Conservation (phyloP, 768 basidiomycete genomes). For the Filobasidium floriforme region DNA sequence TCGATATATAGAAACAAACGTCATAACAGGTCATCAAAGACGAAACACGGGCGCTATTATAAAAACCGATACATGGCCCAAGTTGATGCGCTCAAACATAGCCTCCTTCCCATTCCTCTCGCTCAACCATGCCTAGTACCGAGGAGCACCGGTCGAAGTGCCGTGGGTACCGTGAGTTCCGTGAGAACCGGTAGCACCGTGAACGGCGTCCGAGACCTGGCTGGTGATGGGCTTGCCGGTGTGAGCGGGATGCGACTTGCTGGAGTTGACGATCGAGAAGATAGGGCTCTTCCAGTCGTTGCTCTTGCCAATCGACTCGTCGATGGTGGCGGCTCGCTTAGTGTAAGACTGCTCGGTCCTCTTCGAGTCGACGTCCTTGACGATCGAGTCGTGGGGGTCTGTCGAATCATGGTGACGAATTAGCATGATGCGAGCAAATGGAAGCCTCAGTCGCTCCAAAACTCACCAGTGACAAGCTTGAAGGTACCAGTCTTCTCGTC, state of each 20-base stretch:
- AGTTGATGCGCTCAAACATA: not conserved
- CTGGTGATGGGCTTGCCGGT: conserved; percentile 36
- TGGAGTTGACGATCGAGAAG: conserved; percentile 41
- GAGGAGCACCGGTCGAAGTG: not conserved
- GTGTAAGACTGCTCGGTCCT: conserved; percentile 60
- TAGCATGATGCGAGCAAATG: conserved; percentile 54
- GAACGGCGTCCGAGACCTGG: conserved; percentile 8
- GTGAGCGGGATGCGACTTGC: conserved; percentile 36
- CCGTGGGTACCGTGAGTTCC: conserved; percentile 9
- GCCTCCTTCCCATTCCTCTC: too few relatives aligned
- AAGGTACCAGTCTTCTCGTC: conserved; percentile 35
- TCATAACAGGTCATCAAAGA: conserved; percentile 4
- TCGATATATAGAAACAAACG: conserved; percentile 1
- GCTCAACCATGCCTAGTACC: not conserved
- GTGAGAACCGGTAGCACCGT: conserved; percentile 11
- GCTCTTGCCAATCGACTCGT: conserved; percentile 49
- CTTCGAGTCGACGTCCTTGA: conserved; percentile 25
- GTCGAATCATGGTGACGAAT: conserved; percentile 47
- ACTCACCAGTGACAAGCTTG: conserved; percentile 28
- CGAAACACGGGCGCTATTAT: conserved; percentile 1
- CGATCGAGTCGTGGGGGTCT: conserved; percentile 51
- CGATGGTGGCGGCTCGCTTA: conserved; percentile 52
- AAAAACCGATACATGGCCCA: conserved; percentile 2
- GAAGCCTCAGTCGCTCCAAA: too few relatives aligned
- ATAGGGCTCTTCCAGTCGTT: conserved; percentile 54